These are phyloP conservation scores for Sherardia arvensis DNA, from an alignment of 257 asterid genomes.

Conservation along the genomic window DNA sequence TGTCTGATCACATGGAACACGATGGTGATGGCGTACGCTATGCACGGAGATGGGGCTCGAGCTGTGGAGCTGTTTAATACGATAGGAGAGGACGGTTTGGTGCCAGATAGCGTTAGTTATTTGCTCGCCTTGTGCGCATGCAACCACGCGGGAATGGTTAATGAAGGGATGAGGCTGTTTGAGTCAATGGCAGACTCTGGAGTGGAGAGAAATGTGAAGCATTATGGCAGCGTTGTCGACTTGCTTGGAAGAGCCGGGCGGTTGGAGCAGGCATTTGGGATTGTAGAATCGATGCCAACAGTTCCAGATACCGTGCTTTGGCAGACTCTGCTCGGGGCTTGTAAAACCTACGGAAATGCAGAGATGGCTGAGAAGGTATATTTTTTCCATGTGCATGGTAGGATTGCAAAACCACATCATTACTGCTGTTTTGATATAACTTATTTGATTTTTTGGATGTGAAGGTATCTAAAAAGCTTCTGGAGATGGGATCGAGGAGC, in stretches of 20 bases:
- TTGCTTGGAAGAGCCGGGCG: conserved; percentile 80
- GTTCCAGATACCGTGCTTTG: conserved; percentile 71
- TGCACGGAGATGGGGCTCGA: conserved; percentile 69
- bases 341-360: conserved; percentile 58
- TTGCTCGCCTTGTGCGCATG: conserved; percentile 77
- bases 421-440: no score
- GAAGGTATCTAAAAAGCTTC: conserved; percentile 69
- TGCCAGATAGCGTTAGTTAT: conserved; percentile 58
- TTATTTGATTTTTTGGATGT: conserved; percentile 41
- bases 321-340: conserved; percentile 83
- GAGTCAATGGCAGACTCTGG: conserved; percentile 44
- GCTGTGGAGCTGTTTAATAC: conserved; percentile 48
- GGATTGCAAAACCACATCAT: no score
- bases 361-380: conserved; percentile 85
- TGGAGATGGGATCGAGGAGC: conserved; percentile 68
- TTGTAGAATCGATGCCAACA: conserved; percentile 51
- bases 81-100: conserved; percentile 25
- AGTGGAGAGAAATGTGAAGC: conserved; percentile 59
- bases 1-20: conserved; percentile 78
- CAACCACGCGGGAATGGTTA: conserved; percentile 92
- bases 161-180: conserved; percentile 61
- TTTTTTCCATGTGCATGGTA: no score
- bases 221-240: conserved; percentile 83
- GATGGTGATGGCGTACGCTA: conserved; percentile 81
- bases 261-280: conserved; percentile 50